Percentiles rank a stretch among this genome's conserved stretches.
These are phyloP conservation scores for Ustulina deusta DNA, from an alignment of 2,329 filamentous ascomycete genomes.

Conservation along the genomic window DNA sequence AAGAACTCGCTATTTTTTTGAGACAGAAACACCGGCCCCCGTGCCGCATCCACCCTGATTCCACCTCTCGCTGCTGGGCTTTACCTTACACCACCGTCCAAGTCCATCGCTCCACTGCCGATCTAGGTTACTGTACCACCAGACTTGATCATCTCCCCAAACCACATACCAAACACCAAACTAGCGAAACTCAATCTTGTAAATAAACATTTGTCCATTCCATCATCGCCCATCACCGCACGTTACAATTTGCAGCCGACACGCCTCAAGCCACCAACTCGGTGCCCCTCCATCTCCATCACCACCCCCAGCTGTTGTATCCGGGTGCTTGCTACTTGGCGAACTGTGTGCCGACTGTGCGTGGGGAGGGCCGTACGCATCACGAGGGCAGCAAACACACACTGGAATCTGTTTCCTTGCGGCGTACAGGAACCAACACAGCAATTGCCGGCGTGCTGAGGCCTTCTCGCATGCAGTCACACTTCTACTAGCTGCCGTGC, in stretches of 20 bases:
- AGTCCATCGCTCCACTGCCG: conserved; percentile 19
- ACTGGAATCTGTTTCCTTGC: conserved; percentile 8
- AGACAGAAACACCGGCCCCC: conserved; percentile 35
- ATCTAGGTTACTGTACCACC: conserved; percentile 16
- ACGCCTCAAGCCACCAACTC: background rate
- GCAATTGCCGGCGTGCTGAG: conserved; percentile 2
- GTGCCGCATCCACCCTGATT: conserved; percentile 32
- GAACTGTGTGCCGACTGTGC: conserved; percentile 2
- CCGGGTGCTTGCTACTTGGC: conserved; percentile 16
- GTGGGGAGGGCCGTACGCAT: conserved; percentile 20
- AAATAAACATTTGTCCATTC: conserved; percentile 21
- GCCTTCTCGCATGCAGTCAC: conserved; percentile 25
- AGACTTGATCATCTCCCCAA: conserved; percentile 24
- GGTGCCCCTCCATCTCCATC: conserved; percentile 15
- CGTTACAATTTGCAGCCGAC: conserved; percentile 7
- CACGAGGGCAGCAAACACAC: conserved; percentile 30
- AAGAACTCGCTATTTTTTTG: conserved; percentile 27
- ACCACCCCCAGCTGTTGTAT: background rate
- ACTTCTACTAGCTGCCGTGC: conserved; percentile 22
- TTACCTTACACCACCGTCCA: conserved; percentile 17
- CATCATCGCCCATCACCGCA: background rate
- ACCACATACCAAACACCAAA: conserved; percentile 5
- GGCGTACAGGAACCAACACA: background rate
- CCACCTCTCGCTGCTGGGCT: conserved; percentile 21
- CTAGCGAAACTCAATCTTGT: conserved; percentile 15